A percentile compares a stretch with the other conserved stretches of the same genome.
These are phyloP conservation scores for Saccharomyces eubayanus DNA, from an alignment of 805 yeast species.

Conservation along the genomic window DNA sequence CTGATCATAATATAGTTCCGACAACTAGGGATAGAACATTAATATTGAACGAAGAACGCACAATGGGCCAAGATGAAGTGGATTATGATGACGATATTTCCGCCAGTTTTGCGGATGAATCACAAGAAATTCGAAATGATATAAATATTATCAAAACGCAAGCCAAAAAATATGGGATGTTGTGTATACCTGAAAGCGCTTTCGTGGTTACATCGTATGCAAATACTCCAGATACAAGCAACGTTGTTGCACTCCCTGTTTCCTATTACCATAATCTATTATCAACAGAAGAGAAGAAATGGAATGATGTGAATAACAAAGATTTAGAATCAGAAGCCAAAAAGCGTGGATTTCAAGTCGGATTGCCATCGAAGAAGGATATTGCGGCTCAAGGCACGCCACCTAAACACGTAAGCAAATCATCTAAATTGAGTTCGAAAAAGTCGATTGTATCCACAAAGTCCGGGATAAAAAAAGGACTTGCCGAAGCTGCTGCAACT, in stretches of 20 bases:
- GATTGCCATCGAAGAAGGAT: neutral
- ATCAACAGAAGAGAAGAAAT: constrained; percentile 36
- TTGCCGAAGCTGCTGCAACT: constrained; percentile 25
- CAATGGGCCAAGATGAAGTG: constrained; percentile 2
- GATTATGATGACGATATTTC: constrained; percentile 6
- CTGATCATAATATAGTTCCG: constrained; percentile 2
- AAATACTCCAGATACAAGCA: constrained; percentile 43
- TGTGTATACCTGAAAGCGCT: constrained; percentile 51
- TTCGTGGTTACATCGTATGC: constrained; percentile 57
- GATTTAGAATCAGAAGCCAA: constrained; percentile 39
- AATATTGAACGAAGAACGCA: constrained; percentile 11
- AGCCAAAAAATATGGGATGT: constrained; percentile 40
- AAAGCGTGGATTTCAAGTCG: constrained; percentile 38
- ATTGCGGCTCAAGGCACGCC: neutral
- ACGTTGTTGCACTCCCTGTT: constrained; percentile 56
- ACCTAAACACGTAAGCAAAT: neutral
- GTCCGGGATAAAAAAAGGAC: constrained; percentile 17
- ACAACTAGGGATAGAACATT: neutral
- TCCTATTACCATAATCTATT: constrained; percentile 54
- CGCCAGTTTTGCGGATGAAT: constrained; percentile 5
- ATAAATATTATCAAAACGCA: constrained; percentile 28
- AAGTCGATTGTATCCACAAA: constrained; percentile 5
- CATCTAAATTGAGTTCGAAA: neutral
- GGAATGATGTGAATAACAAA: constrained; percentile 41
- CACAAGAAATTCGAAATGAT: constrained; percentile 7